Conservation (phyloP, 306 rosid species). For the Cyclanthera cordifolia region DNA sequence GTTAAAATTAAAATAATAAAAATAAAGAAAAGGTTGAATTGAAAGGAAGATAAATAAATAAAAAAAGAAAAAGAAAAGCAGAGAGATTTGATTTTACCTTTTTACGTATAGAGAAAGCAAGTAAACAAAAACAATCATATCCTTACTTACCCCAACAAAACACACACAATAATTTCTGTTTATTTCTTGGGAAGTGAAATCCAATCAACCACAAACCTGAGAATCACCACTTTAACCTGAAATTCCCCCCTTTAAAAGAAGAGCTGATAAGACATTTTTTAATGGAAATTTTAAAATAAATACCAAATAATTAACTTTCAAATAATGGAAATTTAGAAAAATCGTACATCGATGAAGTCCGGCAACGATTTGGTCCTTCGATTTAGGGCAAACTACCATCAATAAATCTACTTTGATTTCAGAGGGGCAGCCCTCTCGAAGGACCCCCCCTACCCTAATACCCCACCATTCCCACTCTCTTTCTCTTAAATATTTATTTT, state of each 20-base stretch:
- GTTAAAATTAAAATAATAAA: no score
- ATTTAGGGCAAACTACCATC: slow-evolving; percentile 30
- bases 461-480: neutral
- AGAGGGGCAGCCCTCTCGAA: slow-evolving; percentile 18
- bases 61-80: neutral
- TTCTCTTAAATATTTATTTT: slow-evolving; percentile 5
- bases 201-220: slow-evolving; percentile 10
- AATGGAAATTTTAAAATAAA: neutral
- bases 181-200: slow-evolving; percentile 7
- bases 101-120: slow-evolving; percentile 9
- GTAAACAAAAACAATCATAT: neutral
- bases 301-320: slow-evolving; percentile 31
- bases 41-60: no score
- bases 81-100: neutral
- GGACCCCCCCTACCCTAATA: slow-evolving; percentile 32
- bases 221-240: slow-evolving; percentile 9
- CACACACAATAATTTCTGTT: neutral
- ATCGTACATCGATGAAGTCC: slow-evolving; percentile 51
- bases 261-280: slow-evolving; percentile 26
- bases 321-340: slow-evolving; percentile 17
- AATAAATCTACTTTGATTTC: slow-evolving; percentile 48
- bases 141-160: neutral
- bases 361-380: slow-evolving; percentile 40
- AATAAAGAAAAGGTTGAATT: no score
- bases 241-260: slow-evolving; percentile 47